Conservation (phyloP, 1,284 basidiomycete species). For the Ganoderma leucocontextum region DNA sequence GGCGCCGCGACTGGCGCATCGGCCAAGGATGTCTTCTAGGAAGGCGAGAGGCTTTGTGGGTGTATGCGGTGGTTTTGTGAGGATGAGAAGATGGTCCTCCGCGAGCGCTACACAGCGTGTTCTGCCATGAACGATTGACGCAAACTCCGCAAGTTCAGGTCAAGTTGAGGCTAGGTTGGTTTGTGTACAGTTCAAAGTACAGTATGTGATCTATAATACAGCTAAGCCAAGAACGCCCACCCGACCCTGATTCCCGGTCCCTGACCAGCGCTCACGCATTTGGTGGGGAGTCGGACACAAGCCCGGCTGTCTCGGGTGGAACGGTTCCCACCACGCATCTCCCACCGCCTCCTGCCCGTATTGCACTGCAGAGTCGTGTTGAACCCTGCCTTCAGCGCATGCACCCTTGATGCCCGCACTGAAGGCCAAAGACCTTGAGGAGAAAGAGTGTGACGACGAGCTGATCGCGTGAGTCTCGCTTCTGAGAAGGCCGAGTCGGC, state of each 20-base stretch:
- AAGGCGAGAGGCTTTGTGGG: conserved; percentile 46
- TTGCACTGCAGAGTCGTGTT: conserved; percentile 69
- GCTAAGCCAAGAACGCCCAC: conserved; percentile 24
- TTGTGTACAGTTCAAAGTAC: conserved; percentile 14
- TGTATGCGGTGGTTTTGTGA: conserved; percentile 15
- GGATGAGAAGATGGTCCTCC: conserved; percentile 28
- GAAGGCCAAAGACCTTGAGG: conserved; percentile 85
- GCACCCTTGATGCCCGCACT: conserved; percentile 83
- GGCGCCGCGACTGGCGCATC: conserved; percentile 54
- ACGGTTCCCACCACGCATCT: conserved; percentile 53
- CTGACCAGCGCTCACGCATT: conserved; percentile 17
- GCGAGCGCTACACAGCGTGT: too few species aligned
- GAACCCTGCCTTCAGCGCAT: conserved; percentile 81
- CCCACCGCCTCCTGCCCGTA: conserved; percentile 76
- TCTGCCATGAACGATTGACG: too few species aligned
- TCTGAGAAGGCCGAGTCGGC: conserved; percentile 50
- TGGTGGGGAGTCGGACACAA: conserved; percentile 41
- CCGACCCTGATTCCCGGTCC: conserved; percentile 2
- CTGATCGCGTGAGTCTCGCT: conserved; percentile 89
- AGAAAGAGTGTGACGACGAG: conserved; percentile 91
- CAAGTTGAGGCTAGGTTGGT: too few species aligned
- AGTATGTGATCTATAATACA: conserved; percentile 25
- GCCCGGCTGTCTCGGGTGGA: conserved; percentile 41
- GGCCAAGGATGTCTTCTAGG: conserved; percentile 54
- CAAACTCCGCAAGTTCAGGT: too few species aligned